These are phyloP conservation scores for Pestalotiopsis sp. DNA, from an alignment of 2,329 filamentous ascomycete species.

Conservation along the genomic window DNA sequence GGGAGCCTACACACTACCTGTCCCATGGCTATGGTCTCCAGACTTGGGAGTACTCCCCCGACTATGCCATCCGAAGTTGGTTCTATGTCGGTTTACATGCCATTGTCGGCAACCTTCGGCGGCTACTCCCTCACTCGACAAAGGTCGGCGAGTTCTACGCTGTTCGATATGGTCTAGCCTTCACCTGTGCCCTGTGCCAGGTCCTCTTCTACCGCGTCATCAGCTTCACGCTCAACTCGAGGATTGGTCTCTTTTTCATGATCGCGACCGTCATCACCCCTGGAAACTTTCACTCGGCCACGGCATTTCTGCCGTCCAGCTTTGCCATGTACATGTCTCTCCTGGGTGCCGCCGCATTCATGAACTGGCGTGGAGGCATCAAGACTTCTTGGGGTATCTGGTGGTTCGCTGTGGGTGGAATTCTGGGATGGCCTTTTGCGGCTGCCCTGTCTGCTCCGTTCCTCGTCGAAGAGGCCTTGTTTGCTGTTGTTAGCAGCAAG, in stretches of 20 bases:
- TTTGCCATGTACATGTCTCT: constrained; percentile 96
- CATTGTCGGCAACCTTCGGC: constrained; percentile 66
- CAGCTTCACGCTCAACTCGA: constrained; percentile 74
- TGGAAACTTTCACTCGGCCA: constrained; percentile 90
- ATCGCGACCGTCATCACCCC: constrained; percentile 77
- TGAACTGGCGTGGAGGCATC: constrained; percentile 82
- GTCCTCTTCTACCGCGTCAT: constrained; percentile 80
- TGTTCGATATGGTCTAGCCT: constrained; percentile 74
- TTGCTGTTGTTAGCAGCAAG: constrained; percentile 54
- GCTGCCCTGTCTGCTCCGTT: constrained; percentile 81
- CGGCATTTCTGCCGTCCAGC: constrained; percentile 86
- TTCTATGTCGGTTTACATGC: constrained; percentile 84
- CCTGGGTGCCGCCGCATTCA: constrained; percentile 83
- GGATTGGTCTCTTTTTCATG: constrained; percentile 84
- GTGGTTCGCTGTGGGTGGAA: constrained; percentile 85
- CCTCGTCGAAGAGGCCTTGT: constrained; percentile 73
- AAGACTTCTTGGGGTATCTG: constrained; percentile 83
- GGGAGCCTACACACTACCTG: constrained; percentile 95
- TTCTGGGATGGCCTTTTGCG: constrained; percentile 94
- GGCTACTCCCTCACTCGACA: constrained; percentile 62
- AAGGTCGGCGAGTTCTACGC: constrained; percentile 85
- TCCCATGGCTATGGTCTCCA: constrained; percentile 91
- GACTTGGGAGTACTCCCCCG: constrained; percentile 98
- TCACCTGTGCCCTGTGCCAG: constrained; percentile 80
- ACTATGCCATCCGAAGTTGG: constrained; percentile 95